Evolutionary conservation across 345 rosid species (phyloP), one percentile per base, ranked within the genome.

Genomic region (Rubroshorea leprosula): DNA sequence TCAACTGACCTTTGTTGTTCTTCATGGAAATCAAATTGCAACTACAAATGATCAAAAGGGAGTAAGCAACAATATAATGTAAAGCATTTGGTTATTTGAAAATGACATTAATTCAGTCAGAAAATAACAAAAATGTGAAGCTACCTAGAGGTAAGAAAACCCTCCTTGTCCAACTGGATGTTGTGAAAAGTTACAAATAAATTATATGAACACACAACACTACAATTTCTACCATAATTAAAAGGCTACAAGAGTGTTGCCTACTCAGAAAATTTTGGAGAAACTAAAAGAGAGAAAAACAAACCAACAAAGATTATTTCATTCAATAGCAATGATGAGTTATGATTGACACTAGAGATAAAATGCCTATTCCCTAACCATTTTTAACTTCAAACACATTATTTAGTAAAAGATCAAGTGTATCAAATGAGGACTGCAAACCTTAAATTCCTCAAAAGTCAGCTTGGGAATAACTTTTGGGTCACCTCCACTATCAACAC

Each of bases 401-500:
- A 44, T 44, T 13, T 44, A 16, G n/a, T 10, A 13, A 35, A 35
- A 16, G 47, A 44, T n/a, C 1, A 44, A 44, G 18, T 44, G 4
- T 39, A 39, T 39, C 14, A 44, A 44, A 13, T 5, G 14, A 13
- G 41, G 9, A 13, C 1, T 15, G 45, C 60, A 50, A 23, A 86
- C 98, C 96, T 86, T 74, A 70, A 92, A 92, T 71, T 92, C 89
- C 75, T 83, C 93, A 66, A 83, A 89, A 54, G 95, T 84, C 76
- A 92, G 79, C 64, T 80, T 73, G 29, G 98, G 93, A 63, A 92
- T 92, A 60, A 63, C 89, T 78, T 72, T 82, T 41, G 98, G 98
- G 75, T 92, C 96, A 41, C 96, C 98, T 62, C 98, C 96, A 66
- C 98, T 92, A 70, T 92, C 98, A 65, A 92, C 98, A 64, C 98